These are phyloP conservation scores for Meyerozyma carpophila DNA, from an alignment of 1,139 yeast species.

Conservation along the genomic window DNA sequence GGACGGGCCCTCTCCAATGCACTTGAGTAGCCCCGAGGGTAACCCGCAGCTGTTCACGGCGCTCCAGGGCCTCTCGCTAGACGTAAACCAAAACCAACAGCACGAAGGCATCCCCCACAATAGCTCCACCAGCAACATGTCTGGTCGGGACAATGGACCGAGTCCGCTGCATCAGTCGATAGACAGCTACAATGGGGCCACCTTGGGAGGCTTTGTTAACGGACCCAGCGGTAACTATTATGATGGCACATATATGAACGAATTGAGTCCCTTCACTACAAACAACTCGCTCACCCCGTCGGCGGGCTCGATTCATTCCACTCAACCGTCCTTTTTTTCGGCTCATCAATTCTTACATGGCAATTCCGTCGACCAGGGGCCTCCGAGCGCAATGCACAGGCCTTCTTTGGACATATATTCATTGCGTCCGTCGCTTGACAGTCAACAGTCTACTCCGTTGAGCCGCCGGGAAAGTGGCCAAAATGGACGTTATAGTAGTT, in stretches of 20 bases:
- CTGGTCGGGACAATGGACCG: not conserved
- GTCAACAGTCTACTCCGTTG: constrained; percentile 15
- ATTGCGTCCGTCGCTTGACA: constrained; percentile 25
- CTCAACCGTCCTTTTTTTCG: constrained; percentile 42
- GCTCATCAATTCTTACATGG: constrained; percentile 40
- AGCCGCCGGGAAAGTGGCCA: constrained; percentile 7
- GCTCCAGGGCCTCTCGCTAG: not conserved
- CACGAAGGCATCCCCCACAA: not conserved
- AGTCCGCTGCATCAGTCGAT: constrained; percentile 1
- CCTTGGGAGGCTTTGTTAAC: not conserved
- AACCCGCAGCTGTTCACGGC: not conserved
- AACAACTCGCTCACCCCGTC: constrained; percentile 43
- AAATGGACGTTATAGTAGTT: constrained; percentile 29
- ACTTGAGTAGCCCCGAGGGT: not conserved
- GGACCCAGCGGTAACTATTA: not conserved
- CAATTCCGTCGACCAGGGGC: constrained; percentile 35
- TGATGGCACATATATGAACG: constrained; percentile 9
- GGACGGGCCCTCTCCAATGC: not conserved
- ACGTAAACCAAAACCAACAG: not conserved
- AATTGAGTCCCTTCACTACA: constrained; percentile 41
- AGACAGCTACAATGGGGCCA: constrained; percentile 1
- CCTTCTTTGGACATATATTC: constrained; percentile 30
- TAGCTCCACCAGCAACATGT: not conserved
- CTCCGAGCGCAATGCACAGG: constrained; percentile 23
- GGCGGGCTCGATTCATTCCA: constrained; percentile 35